These are phyloP conservation scores for Coemansia furcata DNA, from an alignment of 192 early-diverging fungal species.

Conservation along the genomic window DNA sequence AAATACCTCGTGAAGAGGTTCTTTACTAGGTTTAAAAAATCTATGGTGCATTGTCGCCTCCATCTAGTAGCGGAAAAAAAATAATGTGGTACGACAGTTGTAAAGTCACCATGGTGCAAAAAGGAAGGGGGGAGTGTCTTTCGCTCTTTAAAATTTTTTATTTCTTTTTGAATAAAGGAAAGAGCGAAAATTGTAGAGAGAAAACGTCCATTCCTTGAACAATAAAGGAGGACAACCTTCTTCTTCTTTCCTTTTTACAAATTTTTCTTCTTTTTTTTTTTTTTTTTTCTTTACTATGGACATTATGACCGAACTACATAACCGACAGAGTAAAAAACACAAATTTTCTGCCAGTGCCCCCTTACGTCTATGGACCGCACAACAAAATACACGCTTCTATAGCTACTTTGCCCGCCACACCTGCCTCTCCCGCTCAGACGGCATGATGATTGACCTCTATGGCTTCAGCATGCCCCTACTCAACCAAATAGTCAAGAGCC, in stretches of 20 bases:
- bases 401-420: conserved; percentile 22
- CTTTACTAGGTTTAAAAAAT: no score
- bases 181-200: neutral
- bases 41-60: no score
- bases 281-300: neutral
- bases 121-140: neutral
- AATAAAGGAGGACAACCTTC: neutral
- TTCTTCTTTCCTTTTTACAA: neutral
- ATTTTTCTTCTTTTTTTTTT: neutral
- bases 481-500: conserved; percentile 24
- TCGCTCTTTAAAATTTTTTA: neutral
- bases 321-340: conserved; percentile 28
- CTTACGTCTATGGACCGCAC: conserved; percentile 27
- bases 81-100: no score
- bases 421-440: conserved; percentile 11
- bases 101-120: neutral
- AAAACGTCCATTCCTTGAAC: neutral
- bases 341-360: conserved; percentile 26
- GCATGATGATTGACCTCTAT: conserved; percentile 27
- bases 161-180: neutral
- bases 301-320: conserved; percentile 5
- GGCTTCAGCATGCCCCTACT: conserved; percentile 34
- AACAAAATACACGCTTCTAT: conserved; percentile 32
- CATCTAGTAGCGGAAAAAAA: no score
- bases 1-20: no score